Base-by-base conservation (phyloP, 305 asterid genomes). In the Fraxinus xanthoxyloides region DNA sequence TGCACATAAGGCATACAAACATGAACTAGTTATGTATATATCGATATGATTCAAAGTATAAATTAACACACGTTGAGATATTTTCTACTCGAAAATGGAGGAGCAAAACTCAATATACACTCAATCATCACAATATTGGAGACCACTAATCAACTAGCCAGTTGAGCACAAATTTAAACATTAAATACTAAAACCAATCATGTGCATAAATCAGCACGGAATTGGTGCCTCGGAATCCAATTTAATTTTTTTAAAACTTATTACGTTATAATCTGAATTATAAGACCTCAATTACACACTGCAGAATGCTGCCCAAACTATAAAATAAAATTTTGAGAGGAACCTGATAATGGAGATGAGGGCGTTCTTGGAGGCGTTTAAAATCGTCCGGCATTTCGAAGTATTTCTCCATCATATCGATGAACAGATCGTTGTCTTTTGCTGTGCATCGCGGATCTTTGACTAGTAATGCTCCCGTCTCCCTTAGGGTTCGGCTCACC, bases 401-500 rank as follows among this genome's bases (percentile, higher is more conserved):
- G 84, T 89, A 96, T 36, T 84, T 91, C 86, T 96, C 98, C 98
- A 96, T 96, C 99, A 96, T 94, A 79, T 94, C 95, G 38, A 96
- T 85, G 82, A 96, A 93, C 7, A 87, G 83, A 81, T 96, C 99
- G 82, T 94, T 94, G 85, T 94, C 99, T 34, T 86, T 82, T 8
- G 91, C 93, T 17, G 97, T 88, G 82, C 98, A 96, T 56, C 99
- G 91, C 4, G 99, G 99, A 82, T 96, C 99, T 82, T 96, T 94
- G 72, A 96, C 94, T n/a, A 96, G 90, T 77, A 96, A 87, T 80
- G 99, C 99, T 72, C 99, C 99, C 40, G 97, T 94, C 67, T 96
- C 97, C 63, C 80, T 87, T 80, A 96, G 98, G 90, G 94, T 92
- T 87, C 92, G 92, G 81, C 98, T 93, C 34, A 96, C 98, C 87